Conservation (phyloP, 495 filamentous ascomycete species). For the Acidomyces sp. region DNA sequence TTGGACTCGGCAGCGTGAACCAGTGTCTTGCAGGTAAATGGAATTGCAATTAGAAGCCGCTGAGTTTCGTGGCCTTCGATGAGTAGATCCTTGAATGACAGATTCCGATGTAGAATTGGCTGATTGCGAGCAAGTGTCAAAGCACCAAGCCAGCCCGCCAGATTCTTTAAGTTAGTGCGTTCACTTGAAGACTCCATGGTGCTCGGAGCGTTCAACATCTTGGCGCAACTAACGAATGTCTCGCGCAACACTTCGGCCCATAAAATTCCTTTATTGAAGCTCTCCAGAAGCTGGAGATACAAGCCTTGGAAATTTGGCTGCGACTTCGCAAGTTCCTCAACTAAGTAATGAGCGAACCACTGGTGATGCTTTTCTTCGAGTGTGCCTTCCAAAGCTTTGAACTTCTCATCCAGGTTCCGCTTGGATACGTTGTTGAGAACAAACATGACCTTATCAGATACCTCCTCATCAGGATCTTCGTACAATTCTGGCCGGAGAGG, state of each 20-base stretch:
- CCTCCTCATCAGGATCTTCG: constrained; percentile 69
- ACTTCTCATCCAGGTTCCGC: constrained; percentile 70
- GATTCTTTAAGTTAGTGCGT: constrained; percentile 75
- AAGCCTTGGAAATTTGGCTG: constrained; percentile 91
- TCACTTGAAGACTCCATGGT: constrained; percentile 70
- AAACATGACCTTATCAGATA: constrained; percentile 88
- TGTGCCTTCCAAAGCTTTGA: constrained; percentile 61
- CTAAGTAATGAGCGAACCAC: constrained; percentile 94
- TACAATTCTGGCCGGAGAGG: constrained; percentile 44
- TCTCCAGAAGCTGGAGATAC: constrained; percentile 77
- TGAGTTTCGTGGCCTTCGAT: constrained; percentile 85
- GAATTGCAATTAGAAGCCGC: constrained; percentile 78
- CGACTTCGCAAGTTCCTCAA: constrained; percentile 89
- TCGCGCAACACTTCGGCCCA: constrained; percentile 86
- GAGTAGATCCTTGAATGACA: constrained; percentile 90
- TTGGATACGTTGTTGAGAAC: constrained; percentile 92
- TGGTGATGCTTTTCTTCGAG: constrained; percentile 71
- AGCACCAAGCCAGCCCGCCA: constrained; percentile 84
- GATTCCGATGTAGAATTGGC: constrained; percentile 90
- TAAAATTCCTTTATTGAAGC: constrained; percentile 61
- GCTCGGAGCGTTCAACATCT: constrained; percentile 75
- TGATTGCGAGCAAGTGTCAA: constrained; percentile 89
- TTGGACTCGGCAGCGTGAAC: constrained; percentile 69
- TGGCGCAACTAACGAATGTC: constrained; percentile 74
- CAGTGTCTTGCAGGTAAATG: constrained; percentile 92